Conservation (phyloP, 192 early-diverging fungal species). For the Coemansia sp. region DNA sequence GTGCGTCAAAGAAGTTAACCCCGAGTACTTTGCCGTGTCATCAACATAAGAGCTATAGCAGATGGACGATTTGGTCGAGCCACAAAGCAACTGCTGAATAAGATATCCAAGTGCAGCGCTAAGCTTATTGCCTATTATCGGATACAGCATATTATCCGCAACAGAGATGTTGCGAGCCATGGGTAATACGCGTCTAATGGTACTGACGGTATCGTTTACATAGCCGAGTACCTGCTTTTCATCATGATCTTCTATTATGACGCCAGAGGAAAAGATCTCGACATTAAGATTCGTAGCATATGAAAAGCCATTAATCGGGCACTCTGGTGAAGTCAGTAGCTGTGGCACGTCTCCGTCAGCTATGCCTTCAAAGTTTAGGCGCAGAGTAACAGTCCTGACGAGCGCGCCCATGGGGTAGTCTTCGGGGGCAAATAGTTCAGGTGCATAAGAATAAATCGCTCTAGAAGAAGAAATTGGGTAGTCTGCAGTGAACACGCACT, state of each 20-base stretch:
- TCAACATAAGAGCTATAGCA: neutral
- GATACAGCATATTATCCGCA: neutral
- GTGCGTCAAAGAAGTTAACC: neutral
- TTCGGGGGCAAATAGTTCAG: neutral
- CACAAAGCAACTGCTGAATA: neutral
- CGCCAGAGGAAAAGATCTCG: neutral
- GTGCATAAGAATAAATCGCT: neutral
- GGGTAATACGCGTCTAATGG: neutral
- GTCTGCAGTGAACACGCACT: neutral
- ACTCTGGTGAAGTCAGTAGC: neutral
- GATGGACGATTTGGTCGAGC: neutral
- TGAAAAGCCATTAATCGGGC: neutral
- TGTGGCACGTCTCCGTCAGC: neutral
- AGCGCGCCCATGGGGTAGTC: neutral
- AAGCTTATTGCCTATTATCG: neutral
- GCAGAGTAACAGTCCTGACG: neutral
- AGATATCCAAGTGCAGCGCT: neutral
- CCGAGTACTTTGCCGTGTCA: constrained; percentile 2
- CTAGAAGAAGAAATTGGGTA: neutral
- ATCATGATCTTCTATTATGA: neutral
- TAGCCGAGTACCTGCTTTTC: neutral
- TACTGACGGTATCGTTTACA: neutral
- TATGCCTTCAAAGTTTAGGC: neutral
- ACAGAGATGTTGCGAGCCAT: neutral
- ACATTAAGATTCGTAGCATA: neutral